Conservation (phyloP, 805 yeast species). For the Tetrapisispora phaffii region DNA sequence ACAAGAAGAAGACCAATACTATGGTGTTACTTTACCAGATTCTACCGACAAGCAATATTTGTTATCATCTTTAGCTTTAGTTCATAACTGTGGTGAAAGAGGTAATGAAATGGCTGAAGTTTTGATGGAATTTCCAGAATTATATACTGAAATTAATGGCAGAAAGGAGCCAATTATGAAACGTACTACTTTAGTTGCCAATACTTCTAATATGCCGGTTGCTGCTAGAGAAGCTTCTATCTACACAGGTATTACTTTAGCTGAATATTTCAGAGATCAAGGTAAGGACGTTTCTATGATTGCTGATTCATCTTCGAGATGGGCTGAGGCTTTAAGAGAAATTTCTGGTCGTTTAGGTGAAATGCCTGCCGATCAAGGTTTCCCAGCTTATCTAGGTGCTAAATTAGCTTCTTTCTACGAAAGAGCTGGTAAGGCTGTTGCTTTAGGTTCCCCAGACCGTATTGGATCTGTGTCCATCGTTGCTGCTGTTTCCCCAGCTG, state of each 20-base stretch:
- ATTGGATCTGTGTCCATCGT: slow-evolving; percentile 97
- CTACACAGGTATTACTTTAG: slow-evolving; percentile 96
- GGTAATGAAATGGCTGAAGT: slow-evolving; percentile 99
- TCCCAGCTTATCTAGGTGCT: slow-evolving; percentile 99
- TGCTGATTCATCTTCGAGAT: slow-evolving; percentile 98
- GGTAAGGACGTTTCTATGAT: slow-evolving; percentile 98
- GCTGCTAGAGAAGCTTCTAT: slow-evolving; percentile 99
- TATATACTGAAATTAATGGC: slow-evolving; percentile 83
- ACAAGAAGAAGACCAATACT: slow-evolving; percentile 28
- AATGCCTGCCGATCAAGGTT: slow-evolving; percentile 99
- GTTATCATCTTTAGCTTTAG: slow-evolving; percentile 31
- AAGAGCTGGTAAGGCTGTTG: slow-evolving; percentile 96
- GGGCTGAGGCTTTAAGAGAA: slow-evolving; percentile 99
- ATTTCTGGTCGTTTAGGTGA: slow-evolving; percentile 99
- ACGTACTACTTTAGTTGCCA: slow-evolving; percentile 97
- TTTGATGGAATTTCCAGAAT: slow-evolving; percentile 98
- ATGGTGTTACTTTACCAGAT: slow-evolving; percentile 32
- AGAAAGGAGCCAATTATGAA: slow-evolving; percentile 98
- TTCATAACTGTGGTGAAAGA: slow-evolving; percentile 66
- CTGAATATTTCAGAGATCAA: slow-evolving; percentile 99
- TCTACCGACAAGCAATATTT: slow-evolving; percentile 35
- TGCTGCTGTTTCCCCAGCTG: slow-evolving; percentile 99
- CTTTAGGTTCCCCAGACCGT: slow-evolving; percentile 94
- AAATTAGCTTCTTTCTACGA: slow-evolving; percentile 97
- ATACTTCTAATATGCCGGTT: slow-evolving; percentile 99